These are phyloP conservation scores for Purpureocillium lavendulum DNA, from an alignment of 2,329 filamentous ascomycete species.

Conservation along the genomic window DNA sequence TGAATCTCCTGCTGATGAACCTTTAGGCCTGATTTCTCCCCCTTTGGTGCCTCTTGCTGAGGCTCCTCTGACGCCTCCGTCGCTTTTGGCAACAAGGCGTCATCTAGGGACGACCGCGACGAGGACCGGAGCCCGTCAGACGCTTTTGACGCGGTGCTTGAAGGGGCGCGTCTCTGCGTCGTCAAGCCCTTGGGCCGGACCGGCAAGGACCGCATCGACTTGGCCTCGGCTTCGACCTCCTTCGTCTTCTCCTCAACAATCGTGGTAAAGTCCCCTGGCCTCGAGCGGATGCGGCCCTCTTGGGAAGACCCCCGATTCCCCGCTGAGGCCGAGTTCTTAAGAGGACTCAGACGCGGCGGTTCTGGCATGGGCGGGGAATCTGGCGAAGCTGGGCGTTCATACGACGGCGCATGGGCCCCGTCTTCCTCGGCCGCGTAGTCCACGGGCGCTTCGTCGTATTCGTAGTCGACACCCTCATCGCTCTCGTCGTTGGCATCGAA, in stretches of 20 bases:
- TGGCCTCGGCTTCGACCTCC: conserved; percentile 26
- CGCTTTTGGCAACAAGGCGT: conserved; percentile 18
- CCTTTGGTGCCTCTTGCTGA: background rate
- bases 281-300: conserved; percentile 14
- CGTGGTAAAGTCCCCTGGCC: conserved; percentile 33
- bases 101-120: conserved; percentile 23
- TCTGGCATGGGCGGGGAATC: conserved; percentile 37
- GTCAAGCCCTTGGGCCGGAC: conserved; percentile 3
- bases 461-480: conserved; percentile 32
- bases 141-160: background rate
- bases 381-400: conserved; percentile 14
- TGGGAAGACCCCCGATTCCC: conserved; percentile 34
- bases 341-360: conserved; percentile 39
- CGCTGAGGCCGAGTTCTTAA: conserved; percentile 42
- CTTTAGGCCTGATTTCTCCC: background rate
- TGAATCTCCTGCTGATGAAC: too few species aligned
- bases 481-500: conserved; percentile 20
- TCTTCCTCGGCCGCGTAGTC: conserved; percentile 32
- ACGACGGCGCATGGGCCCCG: conserved; percentile 23
- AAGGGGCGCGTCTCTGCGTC: too few species aligned
- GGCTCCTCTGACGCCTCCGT: background rate
- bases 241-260: conserved; percentile 39
- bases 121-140: conserved; percentile 15
- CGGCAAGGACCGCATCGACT: conserved; percentile 20
- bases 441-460: conserved; percentile 35